phyloP scores from a whole-genome alignment of 2,329 filamentous ascomycete genomes.

The Tolypocladium ovalisporum region DNA sequence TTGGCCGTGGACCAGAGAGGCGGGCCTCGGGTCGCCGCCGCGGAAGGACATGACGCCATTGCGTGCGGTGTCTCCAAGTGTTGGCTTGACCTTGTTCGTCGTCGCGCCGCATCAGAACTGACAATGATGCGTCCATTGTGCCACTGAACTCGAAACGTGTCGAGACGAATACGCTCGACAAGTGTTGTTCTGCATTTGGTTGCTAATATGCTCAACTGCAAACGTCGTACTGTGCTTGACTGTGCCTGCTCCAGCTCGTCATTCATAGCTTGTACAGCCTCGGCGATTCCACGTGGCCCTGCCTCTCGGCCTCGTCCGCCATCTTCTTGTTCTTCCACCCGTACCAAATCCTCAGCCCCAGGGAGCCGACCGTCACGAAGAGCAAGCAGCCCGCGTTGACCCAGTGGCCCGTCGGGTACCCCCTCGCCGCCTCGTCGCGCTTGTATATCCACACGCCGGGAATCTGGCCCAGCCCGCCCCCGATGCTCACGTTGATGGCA shows the following conservation, averaged over 20 bases:
- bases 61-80: background rate
- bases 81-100: background rate
- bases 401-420: conserved; percentile 63
- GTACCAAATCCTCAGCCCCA: conserved; percentile 46
- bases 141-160: background rate
- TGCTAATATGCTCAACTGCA: background rate
- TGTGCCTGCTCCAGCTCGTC: too few relatives aligned
- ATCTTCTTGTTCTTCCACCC: conserved; percentile 31
- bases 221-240: too few relatives aligned
- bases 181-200: background rate
- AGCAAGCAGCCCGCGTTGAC: conserved; percentile 50
- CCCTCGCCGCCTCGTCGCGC: conserved; percentile 42
- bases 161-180: background rate
- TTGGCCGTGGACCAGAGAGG: background rate
- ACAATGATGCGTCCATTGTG: background rate
- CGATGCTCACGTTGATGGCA: conserved; percentile 57
- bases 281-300: conserved; percentile 21
- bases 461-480: conserved; percentile 59
- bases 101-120: background rate
- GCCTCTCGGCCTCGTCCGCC: conserved; percentile 15
- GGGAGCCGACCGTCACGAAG: conserved; percentile 40
- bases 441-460: conserved; percentile 67
- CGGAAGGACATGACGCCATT: background rate
- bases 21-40: background rate
- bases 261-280: conserved; percentile 29